Evolutionary conservation across 169 alveolate species (phyloP).

Genomic region (Eimeria maxima): DNA sequence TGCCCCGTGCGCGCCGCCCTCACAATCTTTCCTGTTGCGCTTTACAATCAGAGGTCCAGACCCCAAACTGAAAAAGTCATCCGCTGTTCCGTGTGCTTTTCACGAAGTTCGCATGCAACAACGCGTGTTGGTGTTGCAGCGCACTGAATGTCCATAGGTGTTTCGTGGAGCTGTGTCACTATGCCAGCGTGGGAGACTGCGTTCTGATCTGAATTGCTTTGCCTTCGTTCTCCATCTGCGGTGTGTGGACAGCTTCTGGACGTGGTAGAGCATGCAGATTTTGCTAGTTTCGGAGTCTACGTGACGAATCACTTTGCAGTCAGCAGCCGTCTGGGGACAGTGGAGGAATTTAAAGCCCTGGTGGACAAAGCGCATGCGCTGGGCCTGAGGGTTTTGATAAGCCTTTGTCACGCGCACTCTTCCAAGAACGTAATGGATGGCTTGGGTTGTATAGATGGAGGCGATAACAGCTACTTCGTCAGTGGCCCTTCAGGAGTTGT

Average conservation of each 20-base stretch:
- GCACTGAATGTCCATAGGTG: neutral
- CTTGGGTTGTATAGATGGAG: slow-evolving; percentile 94
- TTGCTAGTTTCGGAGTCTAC: slow-evolving; percentile 95
- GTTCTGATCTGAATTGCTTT: neutral
- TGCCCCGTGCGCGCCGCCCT: neutral
- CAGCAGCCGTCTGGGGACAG: slow-evolving; percentile 94
- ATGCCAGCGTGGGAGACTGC: neutral
- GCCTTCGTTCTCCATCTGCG: neutral
- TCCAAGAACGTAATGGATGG: slow-evolving; percentile 95
- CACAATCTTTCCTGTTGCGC: neutral
- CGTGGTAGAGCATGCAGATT: slow-evolving; percentile 95
- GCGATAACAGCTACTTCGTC: slow-evolving; percentile 93
- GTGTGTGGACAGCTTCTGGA: slow-evolving; percentile 91
- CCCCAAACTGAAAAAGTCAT: neutral
- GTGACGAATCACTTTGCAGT: slow-evolving; percentile 94
- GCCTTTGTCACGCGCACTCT: slow-evolving; percentile 94
- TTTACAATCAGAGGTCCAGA: neutral
- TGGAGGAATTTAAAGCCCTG: slow-evolving; percentile 94
- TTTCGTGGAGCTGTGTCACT: neutral
- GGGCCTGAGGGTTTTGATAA: slow-evolving; percentile 93
- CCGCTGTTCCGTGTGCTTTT: neutral
- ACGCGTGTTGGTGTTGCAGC: neutral
- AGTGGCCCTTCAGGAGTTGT: slow-evolving; percentile 94
- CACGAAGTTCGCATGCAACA: neutral
- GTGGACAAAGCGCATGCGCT: slow-evolving; percentile 93